A percentile compares a stretch with the other conserved stretches of the same genome.
These are phyloP conservation scores for Elaeagnus macrophylla DNA, from an alignment of 306 rosid genomes.

Conservation along the genomic window DNA sequence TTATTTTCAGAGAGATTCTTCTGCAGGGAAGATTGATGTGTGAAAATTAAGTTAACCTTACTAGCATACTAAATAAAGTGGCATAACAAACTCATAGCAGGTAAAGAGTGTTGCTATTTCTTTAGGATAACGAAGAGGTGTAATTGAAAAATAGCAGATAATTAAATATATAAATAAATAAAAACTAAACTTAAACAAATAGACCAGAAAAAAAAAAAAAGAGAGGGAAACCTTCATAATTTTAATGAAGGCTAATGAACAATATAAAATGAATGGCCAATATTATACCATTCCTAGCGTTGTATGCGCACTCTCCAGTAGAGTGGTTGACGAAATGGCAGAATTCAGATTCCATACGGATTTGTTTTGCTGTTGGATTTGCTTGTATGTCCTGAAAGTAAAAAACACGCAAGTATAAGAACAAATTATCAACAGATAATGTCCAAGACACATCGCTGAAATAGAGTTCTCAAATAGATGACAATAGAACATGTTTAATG, in stretches of 20 bases:
- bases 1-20: conserved; percentile 45
- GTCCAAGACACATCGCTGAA: too few species aligned
- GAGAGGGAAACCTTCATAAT: not conserved
- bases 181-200: conserved; percentile 4
- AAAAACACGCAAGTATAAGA: not conserved
- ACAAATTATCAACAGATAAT: too few species aligned
- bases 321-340: conserved; percentile 65
- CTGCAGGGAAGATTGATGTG: conserved; percentile 33
- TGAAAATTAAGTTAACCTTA: conserved; percentile 17
- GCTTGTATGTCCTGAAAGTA: conserved; percentile 63
- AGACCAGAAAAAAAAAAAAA: not conserved
- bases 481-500: too few species aligned
- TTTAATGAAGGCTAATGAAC: not conserved
- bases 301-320: conserved; percentile 68
- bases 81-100: not conserved
- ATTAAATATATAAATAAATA: too few species aligned
- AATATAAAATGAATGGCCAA: conserved; percentile 9
- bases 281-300: conserved; percentile 45
- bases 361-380: conserved; percentile 77
- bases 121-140: too few species aligned
- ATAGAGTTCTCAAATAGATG: too few species aligned
- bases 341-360: conserved; percentile 81
- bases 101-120: not conserved
- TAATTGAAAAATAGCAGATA: too few species aligned
- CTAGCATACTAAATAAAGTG: conserved; percentile 2